Conservation (phyloP, 495 filamentous ascomycete genomes). For the Xylona heveae region DNA sequence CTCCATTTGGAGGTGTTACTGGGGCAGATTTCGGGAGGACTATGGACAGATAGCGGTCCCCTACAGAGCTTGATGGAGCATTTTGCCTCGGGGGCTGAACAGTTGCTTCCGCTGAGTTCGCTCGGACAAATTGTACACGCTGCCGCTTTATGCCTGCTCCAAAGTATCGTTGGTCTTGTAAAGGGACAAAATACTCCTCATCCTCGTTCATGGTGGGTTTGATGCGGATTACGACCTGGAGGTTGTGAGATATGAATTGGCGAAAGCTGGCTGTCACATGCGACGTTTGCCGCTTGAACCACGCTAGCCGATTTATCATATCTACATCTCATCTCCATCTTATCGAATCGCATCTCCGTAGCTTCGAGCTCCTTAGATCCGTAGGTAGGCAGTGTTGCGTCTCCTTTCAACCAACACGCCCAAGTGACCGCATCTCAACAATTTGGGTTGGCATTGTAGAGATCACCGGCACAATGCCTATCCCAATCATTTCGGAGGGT, state of each 20-base stretch:
- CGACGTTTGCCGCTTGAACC: too few species aligned
- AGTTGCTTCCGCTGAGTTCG: constrained; percentile 12
- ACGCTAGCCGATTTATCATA: too few species aligned
- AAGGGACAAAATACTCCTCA: constrained; percentile 42
- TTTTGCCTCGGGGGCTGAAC: constrained; percentile 13
- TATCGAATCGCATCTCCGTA: too few species aligned
- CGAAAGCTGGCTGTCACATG: too few species aligned
- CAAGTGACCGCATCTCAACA: too few species aligned
- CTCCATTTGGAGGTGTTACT: neutral
- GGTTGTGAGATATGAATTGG: too few species aligned
- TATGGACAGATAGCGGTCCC: constrained; percentile 49
- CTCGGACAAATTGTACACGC: constrained; percentile 58
- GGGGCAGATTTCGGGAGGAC: constrained; percentile 28
- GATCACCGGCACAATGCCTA: constrained; percentile 39
- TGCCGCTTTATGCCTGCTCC: constrained; percentile 58
- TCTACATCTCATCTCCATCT: too few species aligned
- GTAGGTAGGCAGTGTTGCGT: too few species aligned
- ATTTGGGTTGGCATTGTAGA: too few species aligned
- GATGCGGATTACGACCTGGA: neutral
- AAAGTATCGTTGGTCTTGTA: constrained; percentile 56
- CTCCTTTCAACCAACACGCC: too few species aligned
- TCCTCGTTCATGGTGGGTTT: constrained; percentile 16
- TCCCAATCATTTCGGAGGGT: constrained; percentile 43
- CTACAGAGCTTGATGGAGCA: constrained; percentile 17
- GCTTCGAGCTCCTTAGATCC: too few species aligned